These are phyloP conservation scores for Halteria grandinella DNA, from an alignment of 73 alveolate genomes.

Conservation along the genomic window DNA sequence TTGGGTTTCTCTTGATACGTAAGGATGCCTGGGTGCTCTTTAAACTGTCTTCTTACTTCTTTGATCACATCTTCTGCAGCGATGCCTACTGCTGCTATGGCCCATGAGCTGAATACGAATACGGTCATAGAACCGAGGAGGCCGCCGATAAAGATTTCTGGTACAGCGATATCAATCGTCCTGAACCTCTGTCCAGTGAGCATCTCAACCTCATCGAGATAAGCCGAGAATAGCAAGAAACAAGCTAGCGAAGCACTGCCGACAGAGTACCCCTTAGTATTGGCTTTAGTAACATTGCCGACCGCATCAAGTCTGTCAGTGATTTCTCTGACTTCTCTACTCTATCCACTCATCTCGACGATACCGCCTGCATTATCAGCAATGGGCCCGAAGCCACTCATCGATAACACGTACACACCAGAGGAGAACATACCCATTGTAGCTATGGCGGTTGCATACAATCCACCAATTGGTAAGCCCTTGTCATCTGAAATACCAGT, in stretches of 20 bases:
- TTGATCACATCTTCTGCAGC: slow-evolving; percentile 86
- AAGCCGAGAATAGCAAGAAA: slow-evolving; percentile 88
- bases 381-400: slow-evolving; percentile 95
- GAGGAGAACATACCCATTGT: slow-evolving; percentile 93
- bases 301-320: slow-evolving; percentile 95
- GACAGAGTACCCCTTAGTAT: slow-evolving; percentile 91
- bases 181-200: slow-evolving; percentile 55
- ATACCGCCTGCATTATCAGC: slow-evolving; percentile 94
- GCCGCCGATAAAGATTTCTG: slow-evolving; percentile 82
- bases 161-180: slow-evolving; percentile 81
- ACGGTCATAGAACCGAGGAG: slow-evolving; percentile 81
- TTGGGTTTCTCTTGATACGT: slow-evolving; percentile 76
- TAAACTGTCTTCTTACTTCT: slow-evolving; percentile 86
- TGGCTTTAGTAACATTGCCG: slow-evolving; percentile 95
- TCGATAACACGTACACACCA: slow-evolving; percentile 88
- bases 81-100: slow-evolving; percentile 83
- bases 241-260: slow-evolving; percentile 89
- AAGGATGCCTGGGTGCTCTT: slow-evolving; percentile 81
- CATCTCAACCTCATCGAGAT: slow-evolving; percentile 84
- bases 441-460: slow-evolving; percentile 95
- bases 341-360: slow-evolving; percentile 75
- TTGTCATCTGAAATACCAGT: slow-evolving; percentile 68
- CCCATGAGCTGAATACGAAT: slow-evolving; percentile 82
- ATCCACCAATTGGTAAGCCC: slow-evolving; percentile 76
- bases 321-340: slow-evolving; percentile 78